Percentiles rank a stretch among this genome's conserved stretches.
These are phyloP conservation scores for Graphilbum ipis-grandicollis DNA, from an alignment of 2,329 filamentous ascomycete genomes.

Conservation along the genomic window DNA sequence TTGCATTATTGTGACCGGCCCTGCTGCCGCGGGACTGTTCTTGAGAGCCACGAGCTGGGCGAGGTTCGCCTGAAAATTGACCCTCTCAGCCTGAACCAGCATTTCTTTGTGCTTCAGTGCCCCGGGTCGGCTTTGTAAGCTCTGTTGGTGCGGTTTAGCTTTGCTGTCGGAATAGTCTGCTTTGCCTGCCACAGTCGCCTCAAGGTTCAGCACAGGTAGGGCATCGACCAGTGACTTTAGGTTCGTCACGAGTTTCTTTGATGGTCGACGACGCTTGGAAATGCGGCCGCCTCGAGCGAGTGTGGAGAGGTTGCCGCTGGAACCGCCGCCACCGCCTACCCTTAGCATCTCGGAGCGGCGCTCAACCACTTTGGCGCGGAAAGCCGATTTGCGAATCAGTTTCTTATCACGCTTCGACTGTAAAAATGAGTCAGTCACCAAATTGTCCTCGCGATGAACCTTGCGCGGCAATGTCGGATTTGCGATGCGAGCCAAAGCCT, in stretches of 20 bases:
- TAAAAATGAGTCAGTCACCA: slow-evolving; percentile 40
- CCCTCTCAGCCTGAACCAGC: slow-evolving; percentile 63
- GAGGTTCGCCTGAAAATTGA: slow-evolving; percentile 70
- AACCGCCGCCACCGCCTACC: slow-evolving; percentile 1
- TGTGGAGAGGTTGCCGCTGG: too few species aligned
- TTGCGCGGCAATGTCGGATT: slow-evolving; percentile 34
- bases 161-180: slow-evolving; percentile 12
- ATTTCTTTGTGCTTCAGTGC: slow-evolving; percentile 71
- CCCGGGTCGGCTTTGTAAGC: slow-evolving; percentile 56
- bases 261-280: slow-evolving; percentile 44
- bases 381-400: slow-evolving; percentile 60
- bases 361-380: slow-evolving; percentile 62
- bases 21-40: slow-evolving; percentile 7
- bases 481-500: slow-evolving; percentile 32
- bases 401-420: slow-evolving; percentile 72
- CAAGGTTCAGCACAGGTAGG: slow-evolving; percentile 45
- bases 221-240: slow-evolving; percentile 66
- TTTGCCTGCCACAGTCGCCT: slow-evolving; percentile 13
- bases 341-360: slow-evolving; percentile 11
- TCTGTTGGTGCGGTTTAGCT: slow-evolving; percentile 50
- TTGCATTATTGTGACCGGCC: slow-evolving; percentile 7
- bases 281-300: too few species aligned
- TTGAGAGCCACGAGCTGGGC: slow-evolving; percentile 42
- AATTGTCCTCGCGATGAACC: slow-evolving; percentile 31
- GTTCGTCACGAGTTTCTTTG: slow-evolving; percentile 62